Conservation (phyloP, 1,284 basidiomycete species). For the Ustilago loliicola region DNA sequence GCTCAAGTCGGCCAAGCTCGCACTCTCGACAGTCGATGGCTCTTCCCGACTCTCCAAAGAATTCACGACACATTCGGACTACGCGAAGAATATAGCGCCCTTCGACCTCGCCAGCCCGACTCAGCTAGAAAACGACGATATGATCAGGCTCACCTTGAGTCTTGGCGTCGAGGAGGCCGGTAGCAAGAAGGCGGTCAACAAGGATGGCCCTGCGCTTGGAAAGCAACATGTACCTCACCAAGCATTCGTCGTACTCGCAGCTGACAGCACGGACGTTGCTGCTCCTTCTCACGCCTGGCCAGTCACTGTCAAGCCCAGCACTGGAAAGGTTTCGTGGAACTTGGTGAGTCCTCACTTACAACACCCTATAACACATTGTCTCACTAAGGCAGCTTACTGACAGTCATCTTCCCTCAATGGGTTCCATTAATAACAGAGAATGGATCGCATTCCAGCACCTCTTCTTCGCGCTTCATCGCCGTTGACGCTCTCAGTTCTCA, state of each 20-base stretch:
- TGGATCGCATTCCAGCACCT: slow-evolving; percentile 43
- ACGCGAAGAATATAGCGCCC: slow-evolving; percentile 32
- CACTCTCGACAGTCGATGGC: slow-evolving; percentile 50
- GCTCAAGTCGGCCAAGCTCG: slow-evolving; percentile 47
- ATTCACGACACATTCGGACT: slow-evolving; percentile 42
- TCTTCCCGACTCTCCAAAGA: slow-evolving; percentile 48
- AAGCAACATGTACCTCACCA: slow-evolving; percentile 56
- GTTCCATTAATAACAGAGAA: slow-evolving; percentile 23
- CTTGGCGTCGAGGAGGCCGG: slow-evolving; percentile 34
- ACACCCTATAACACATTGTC: no score
- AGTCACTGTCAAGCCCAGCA: slow-evolving; percentile 47
- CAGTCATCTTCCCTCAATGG: not conserved
- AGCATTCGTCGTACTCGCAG: slow-evolving; percentile 47
- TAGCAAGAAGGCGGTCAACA: slow-evolving; percentile 24
- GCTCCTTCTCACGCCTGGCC: slow-evolving; percentile 39
- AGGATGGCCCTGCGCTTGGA: slow-evolving; percentile 31
- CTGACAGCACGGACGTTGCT: slow-evolving; percentile 9
- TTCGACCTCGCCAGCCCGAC: slow-evolving; percentile 35
- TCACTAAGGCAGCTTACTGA: not conserved
- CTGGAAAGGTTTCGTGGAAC: slow-evolving; percentile 54
- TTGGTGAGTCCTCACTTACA: slow-evolving; percentile 29
- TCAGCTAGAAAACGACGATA: slow-evolving; percentile 54
- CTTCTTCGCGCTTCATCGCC: slow-evolving; percentile 28
- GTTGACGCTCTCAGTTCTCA: slow-evolving; percentile 45
- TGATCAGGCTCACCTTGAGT: slow-evolving; percentile 48